Evolutionary conservation across 768 basidiomycete species (phyloP), one percentile per base, ranked within the genome.

Genomic region (Kwoniella botswanensis): DNA sequence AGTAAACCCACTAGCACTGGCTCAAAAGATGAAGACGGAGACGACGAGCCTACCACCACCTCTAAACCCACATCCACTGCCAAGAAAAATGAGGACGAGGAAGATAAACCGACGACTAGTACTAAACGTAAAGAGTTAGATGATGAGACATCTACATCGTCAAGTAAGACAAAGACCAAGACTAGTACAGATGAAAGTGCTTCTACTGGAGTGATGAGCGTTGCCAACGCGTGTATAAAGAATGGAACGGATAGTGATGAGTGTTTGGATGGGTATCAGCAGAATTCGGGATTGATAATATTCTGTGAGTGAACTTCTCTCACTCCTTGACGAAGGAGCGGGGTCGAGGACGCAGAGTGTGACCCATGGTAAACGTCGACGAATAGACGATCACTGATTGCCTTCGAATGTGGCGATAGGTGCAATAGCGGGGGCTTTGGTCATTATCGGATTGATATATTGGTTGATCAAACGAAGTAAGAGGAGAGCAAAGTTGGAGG

Each of bases 201-300:
- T 4, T 50, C 46, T 4, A 26, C 17, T 4, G 63, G 46, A 13
- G 41, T 64, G 43, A 41, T 52, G 12, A 46, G 43, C 22, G 35
- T 22, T 26, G 53, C 53, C 3, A 35, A 55, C 13, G n/a, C 41
- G n/a, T 64, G 63, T 64, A 26, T 52, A 17, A 18, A 53, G 22
- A 60, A 60, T 44, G 66, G 66, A 18, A 67, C 65, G 24, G 54
- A 57, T 56, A 55, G 50, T 26, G 41, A 55, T 56, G 65, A 55
- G 18, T 64, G 63, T 64, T 55, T 52, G 22, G 46, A 52, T 64
- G 29, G 44, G 50, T 64, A 22, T 42, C 50, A 52, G 50, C 50
- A 55, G 10, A 50, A 64, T 54, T 26, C 46, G 15, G 63, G 63
- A 12, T 29, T 41, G 17, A 43, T 53, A n/a, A 35, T 41, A 21